These are phyloP conservation scores for Naganishia antarctica DNA, from an alignment of 768 basidiomycete species.

Conservation along the genomic window DNA sequence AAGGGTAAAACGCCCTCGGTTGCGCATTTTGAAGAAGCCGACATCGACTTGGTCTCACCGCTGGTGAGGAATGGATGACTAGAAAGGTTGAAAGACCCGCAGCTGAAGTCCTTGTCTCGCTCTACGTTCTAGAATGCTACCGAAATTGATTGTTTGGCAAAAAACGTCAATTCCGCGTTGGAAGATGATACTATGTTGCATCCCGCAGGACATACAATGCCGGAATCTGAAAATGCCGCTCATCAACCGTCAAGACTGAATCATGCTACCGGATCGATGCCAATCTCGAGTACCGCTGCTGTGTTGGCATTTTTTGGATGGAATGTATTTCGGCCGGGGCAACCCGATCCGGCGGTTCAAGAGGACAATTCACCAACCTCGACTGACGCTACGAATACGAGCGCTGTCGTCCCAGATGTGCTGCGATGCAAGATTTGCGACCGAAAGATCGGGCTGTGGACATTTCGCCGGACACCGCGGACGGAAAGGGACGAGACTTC, in stretches of 20 bases:
- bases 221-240: not conserved
- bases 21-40: conserved; percentile 18
- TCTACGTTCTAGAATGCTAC: not conserved
- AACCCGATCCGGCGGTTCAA: too few species aligned
- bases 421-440: conserved; percentile 16
- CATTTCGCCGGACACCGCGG: not conserved
- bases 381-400: not conserved
- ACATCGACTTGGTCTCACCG: conserved; percentile 10
- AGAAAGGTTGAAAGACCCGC: not conserved
- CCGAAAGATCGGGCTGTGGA: conserved; percentile 11
- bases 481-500: not conserved
- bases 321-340: not conserved
- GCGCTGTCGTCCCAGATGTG: not conserved
- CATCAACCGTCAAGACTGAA: not conserved
- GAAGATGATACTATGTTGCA: not conserved
- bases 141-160: not conserved
- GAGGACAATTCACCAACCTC: not conserved
- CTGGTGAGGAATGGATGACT: not conserved
- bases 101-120: not conserved
- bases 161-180: not conserved
- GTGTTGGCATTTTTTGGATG: conserved; percentile 10
- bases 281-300: conserved; percentile 8
- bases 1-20: conserved; percentile 2
- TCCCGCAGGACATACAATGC: not conserved
- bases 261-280: conserved; percentile 1